A percentile compares a stretch with the other conserved stretches of the same genome.
These are phyloP conservation scores for Viola odorata DNA, from an alignment of 345 rosid species.

Conservation along the genomic window DNA sequence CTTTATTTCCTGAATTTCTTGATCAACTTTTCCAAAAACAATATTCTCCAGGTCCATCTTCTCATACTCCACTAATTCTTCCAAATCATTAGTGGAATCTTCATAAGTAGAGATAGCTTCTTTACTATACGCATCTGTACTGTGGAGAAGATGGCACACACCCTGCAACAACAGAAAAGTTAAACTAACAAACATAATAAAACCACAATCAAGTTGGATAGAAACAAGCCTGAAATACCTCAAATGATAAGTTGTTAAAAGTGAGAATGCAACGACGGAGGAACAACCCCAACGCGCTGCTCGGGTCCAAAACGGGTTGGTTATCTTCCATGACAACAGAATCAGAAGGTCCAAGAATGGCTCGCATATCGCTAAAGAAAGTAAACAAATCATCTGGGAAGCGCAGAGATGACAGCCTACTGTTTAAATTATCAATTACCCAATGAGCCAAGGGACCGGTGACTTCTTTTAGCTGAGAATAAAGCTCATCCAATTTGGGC, in stretches of 20 bases:
- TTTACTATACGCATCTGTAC: constrained; percentile 61
- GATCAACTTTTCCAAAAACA: constrained; percentile 58
- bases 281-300: constrained; percentile 77
- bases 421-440: constrained; percentile 61
- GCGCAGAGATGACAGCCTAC: constrained; percentile 54
- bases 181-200: not conserved
- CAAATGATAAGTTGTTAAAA: constrained; percentile 69
- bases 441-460: constrained; percentile 57
- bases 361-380: constrained; percentile 79
- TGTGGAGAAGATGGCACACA: constrained; percentile 78
- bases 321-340: constrained; percentile 62
- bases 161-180: constrained; percentile 44
- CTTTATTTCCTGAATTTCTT: constrained; percentile 67
- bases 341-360: constrained; percentile 69
- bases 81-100: constrained; percentile 47
- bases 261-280: constrained; percentile 84
- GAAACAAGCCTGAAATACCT: constrained; percentile 39
- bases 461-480: constrained; percentile 60
- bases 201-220: constrained; percentile 5
- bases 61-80: constrained; percentile 52
- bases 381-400: constrained; percentile 77
- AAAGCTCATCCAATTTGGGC: constrained; percentile 70
- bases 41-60: constrained; percentile 86
- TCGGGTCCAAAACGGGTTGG: constrained; percentile 80
- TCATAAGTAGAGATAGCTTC: constrained; percentile 63